Evolutionary conservation across 108 stramenopile genomes (phyloP).

Genomic region (Pseudonitzschia delicatissima): DNA sequence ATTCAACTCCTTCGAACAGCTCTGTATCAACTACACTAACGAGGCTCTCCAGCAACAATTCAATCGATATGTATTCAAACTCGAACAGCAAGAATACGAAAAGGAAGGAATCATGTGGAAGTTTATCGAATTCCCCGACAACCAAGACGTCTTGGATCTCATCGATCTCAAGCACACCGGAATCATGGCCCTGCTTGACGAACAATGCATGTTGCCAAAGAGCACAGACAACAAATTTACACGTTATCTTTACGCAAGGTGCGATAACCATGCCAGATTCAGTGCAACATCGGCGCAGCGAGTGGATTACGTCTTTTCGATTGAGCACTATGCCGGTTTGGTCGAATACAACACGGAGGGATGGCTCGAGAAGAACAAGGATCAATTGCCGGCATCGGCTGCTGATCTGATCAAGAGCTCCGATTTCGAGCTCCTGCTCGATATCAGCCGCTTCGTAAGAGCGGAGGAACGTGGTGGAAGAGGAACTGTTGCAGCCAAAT

Average conservation of each 20-base stretch:
- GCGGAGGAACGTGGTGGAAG: conserved; percentile 67
- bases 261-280: conserved; percentile 71
- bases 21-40: conserved; percentile 99
- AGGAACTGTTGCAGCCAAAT: conserved; percentile 77
- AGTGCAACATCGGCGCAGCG: conserved; percentile 64
- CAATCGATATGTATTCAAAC: conserved; percentile 96
- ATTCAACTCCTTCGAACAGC: conserved; percentile 89
- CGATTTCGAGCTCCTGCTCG: conserved; percentile 52
- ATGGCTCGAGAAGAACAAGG: conserved; percentile 91
- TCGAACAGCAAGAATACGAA: conserved; percentile 95
- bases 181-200: conserved; percentile 90
- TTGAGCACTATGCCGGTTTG: conserved; percentile 89
- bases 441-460: conserved; percentile 64
- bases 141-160: conserved; percentile 95
- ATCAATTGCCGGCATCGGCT: conserved; percentile 74
- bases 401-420: conserved; percentile 68
- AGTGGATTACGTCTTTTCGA: conserved; percentile 75
- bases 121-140: conserved; percentile 94
- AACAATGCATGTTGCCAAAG: conserved; percentile 91
- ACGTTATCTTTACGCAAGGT: conserved; percentile 82
- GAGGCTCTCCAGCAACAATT: conserved; percentile 99
- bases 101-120: conserved; percentile 91
- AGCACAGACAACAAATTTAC: conserved; percentile 90
- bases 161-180: conserved; percentile 92
- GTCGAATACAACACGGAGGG: conserved; percentile 84